Evolutionary conservation across 305 asterid species (phyloP).

Genomic region (Caryopteris hybrid): DNA sequence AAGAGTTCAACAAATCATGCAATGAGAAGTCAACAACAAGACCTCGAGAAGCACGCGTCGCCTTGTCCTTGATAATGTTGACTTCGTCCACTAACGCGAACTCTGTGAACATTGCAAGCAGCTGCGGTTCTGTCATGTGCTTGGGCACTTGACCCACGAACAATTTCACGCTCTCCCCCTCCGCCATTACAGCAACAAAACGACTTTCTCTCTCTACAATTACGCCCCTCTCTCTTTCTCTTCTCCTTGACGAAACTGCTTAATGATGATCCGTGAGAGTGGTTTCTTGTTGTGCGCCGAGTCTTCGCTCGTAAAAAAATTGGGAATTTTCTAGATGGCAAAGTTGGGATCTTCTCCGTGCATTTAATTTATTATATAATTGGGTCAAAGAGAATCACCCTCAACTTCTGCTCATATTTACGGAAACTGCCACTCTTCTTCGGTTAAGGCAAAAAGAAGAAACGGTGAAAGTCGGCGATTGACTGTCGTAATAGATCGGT

Average conservation of each 20-base stretch:
- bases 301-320: slow-evolving; percentile 26
- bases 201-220: slow-evolving; percentile 21
- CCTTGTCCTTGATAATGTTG: slow-evolving; percentile 81
- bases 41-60: slow-evolving; percentile 83
- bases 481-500: slow-evolving; percentile 28
- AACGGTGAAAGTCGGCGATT: slow-evolving; percentile 36
- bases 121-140: slow-evolving; percentile 72
- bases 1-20: slow-evolving; percentile 7
- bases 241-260: slow-evolving; percentile 8
- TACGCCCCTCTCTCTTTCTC: neutral
- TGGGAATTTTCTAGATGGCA: slow-evolving; percentile 37
- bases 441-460: slow-evolving; percentile 21
- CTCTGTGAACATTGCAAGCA: slow-evolving; percentile 58
- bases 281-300: slow-evolving; percentile 24
- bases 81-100: slow-evolving; percentile 73
- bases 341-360: slow-evolving; percentile 25
- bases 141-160: slow-evolving; percentile 92
- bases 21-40: slow-evolving; percentile 17
- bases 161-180: slow-evolving; percentile 79
- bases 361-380: slow-evolving; percentile 20
- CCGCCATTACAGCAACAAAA: slow-evolving; percentile 55
- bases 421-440: slow-evolving; percentile 38
- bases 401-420: slow-evolving; percentile 8
- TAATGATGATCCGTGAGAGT: slow-evolving; percentile 21
- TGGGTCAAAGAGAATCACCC: slow-evolving; percentile 16